Percentiles rank a stretch among this genome's conserved stretches.
phyloP scores from a whole-genome alignment of 108 stramenopile genomes.

The Chaetoceros muelleri region DNA sequence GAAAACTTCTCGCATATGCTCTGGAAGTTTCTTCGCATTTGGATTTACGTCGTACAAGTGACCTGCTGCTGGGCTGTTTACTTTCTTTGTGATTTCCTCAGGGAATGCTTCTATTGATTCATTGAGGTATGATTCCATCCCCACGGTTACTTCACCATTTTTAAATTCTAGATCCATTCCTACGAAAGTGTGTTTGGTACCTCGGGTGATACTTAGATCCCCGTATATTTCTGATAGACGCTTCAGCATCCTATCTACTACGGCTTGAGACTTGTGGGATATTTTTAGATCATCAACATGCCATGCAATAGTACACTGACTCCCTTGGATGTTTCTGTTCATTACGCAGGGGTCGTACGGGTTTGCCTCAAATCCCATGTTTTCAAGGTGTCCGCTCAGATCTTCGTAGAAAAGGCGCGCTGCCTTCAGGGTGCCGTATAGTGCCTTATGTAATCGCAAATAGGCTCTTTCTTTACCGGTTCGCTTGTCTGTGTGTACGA shows the following conservation, averaged over 20 bases:
- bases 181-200: neutral
- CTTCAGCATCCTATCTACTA: neutral
- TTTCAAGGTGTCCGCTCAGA: no score
- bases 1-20: conserved; percentile 3
- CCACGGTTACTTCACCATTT: neutral
- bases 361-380: conserved; percentile 24
- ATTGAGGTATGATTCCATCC: neutral
- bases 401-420: no score
- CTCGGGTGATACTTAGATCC: neutral
- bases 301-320: conserved; percentile 21
- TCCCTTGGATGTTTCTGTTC: conserved; percentile 24
- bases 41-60: conserved; percentile 18
- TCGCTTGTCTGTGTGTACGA: no score
- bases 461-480: no score
- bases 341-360: conserved; percentile 25
- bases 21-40: neutral
- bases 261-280: neutral
- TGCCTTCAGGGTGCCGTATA: neutral
- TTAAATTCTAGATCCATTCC: neutral
- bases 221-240: neutral
- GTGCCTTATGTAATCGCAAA: neutral
- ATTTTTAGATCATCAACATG: conserved; percentile 29
- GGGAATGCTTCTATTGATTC: neutral
- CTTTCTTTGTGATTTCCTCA: neutral
- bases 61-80: conserved; percentile 13